phyloP scores from a whole-genome alignment of 1,284 basidiomycete genomes.

The Pisolithus thermaeus region DNA sequence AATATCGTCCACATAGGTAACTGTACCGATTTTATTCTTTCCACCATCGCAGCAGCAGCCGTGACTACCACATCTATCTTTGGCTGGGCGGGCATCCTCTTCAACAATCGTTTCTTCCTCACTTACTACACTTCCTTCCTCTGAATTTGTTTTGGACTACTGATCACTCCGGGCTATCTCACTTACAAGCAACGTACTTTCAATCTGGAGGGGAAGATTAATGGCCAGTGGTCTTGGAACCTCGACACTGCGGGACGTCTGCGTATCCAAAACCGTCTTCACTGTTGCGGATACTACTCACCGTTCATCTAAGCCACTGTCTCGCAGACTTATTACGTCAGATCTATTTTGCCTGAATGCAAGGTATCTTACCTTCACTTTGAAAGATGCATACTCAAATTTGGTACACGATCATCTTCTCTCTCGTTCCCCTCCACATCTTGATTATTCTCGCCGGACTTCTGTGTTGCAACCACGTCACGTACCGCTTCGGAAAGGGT shows the following conservation, averaged over 20 bases:
- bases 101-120: constrained; percentile 49
- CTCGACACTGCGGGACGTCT: constrained; percentile 36
- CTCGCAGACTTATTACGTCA: constrained; percentile 42
- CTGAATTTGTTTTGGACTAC: constrained; percentile 42
- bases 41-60: constrained; percentile 35
- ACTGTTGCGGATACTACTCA: constrained; percentile 47
- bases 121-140: constrained; percentile 42
- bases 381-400: constrained; percentile 33
- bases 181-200: constrained; percentile 44
- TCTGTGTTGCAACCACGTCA: constrained; percentile 46
- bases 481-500: constrained; percentile 51
- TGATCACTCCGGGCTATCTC: constrained; percentile 45
- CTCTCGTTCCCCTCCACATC: constrained; percentile 41
- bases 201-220: constrained; percentile 49
- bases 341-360: constrained; percentile 43
- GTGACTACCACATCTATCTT: constrained; percentile 38
- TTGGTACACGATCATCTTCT: constrained; percentile 42
- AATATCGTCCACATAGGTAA: constrained; percentile 43
- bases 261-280: constrained; percentile 41
- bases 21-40: constrained; percentile 39
- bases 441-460: constrained; percentile 37
- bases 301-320: constrained; percentile 44
- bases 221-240: constrained; percentile 41
- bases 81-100: constrained; percentile 44
- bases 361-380: constrained; percentile 39